These are phyloP conservation scores for Amanita brunnescens DNA, from an alignment of 768 basidiomycete species.

Conservation along the genomic window DNA sequence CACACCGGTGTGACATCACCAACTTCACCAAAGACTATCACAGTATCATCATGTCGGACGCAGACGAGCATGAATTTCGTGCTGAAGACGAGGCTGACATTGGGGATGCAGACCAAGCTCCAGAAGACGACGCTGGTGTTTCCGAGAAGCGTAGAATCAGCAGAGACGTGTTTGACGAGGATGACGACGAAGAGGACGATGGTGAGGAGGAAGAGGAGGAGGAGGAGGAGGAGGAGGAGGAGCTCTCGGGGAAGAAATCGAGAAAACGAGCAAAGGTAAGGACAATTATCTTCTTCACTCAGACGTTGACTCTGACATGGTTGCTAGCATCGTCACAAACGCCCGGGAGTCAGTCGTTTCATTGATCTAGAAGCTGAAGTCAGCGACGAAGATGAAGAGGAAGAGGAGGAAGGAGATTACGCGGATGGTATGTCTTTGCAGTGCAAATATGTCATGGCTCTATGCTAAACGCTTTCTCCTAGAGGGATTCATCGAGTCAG, in stretches of 20 bases:
- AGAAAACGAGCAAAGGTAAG: slow-evolving; percentile 58
- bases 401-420: slow-evolving; percentile 72
- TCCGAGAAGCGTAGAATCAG: slow-evolving; percentile 24
- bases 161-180: slow-evolving; percentile 32
- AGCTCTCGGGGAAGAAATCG: slow-evolving; percentile 35
- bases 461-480: slow-evolving; percentile 9
- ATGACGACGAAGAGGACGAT: slow-evolving; percentile 25
- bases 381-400: slow-evolving; percentile 94
- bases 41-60: slow-evolving; percentile 7
- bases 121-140: slow-evolving; percentile 16
- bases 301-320: slow-evolving; percentile 6
- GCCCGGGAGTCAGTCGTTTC: slow-evolving; percentile 65
- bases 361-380: slow-evolving; percentile 95
- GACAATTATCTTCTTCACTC: slow-evolving; percentile 3
- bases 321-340: slow-evolving; percentile 56
- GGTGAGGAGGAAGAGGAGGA: slow-evolving; percentile 35
- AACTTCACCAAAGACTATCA: neutral
- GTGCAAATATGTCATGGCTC: slow-evolving; percentile 1
- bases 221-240: slow-evolving; percentile 46
- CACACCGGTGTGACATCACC: neutral
- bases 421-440: slow-evolving; percentile 34
- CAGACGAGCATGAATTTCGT: slow-evolving; percentile 12
- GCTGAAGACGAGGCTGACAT: slow-evolving; percentile 6
- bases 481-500: slow-evolving; percentile 72
- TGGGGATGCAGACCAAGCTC: neutral